Evolutionary conservation across 345 rosid species (phyloP).

Genomic region (Populus ilicifolia): DNA sequence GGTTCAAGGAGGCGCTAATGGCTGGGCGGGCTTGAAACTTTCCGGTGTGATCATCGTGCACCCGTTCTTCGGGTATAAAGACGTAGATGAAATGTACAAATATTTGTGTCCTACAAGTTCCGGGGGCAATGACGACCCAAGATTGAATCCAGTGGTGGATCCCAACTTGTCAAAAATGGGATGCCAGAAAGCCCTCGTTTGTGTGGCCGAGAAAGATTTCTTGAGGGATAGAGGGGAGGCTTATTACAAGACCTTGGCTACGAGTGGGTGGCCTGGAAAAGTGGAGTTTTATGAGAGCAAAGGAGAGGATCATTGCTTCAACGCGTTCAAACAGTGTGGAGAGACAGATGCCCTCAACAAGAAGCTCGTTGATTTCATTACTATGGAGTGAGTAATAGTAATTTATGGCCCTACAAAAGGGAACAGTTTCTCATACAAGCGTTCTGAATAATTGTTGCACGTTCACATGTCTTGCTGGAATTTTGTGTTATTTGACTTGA

Average conservation of each 20-base stretch:
- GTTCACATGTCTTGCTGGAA: no score
- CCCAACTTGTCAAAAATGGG: constrained; percentile 28
- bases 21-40: not conserved
- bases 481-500: no score
- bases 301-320: constrained; percentile 41
- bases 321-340: constrained; percentile 13
- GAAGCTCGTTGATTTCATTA: not conserved
- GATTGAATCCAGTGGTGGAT: constrained; percentile 32
- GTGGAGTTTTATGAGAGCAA: constrained; percentile 16
- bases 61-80: constrained; percentile 34
- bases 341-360: not conserved
- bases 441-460: no score
- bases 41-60: not conserved
- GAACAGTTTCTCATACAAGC: no score
- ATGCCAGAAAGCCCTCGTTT: constrained; percentile 36
- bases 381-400: no score
- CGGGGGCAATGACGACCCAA: constrained; percentile 38
- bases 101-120: constrained; percentile 29
- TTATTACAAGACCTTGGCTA: constrained; percentile 23
- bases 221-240: constrained; percentile 28
- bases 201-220: constrained; percentile 38
- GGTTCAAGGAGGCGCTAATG: constrained; percentile 16
- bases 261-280: constrained; percentile 7
- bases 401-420: no score
- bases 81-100: constrained; percentile 30